Percentiles rank a stretch among this genome's conserved stretches.
Conservation (phyloP, 2,329 filamentous ascomycete species). For the Zymoseptoria pseudotritici region DNA sequence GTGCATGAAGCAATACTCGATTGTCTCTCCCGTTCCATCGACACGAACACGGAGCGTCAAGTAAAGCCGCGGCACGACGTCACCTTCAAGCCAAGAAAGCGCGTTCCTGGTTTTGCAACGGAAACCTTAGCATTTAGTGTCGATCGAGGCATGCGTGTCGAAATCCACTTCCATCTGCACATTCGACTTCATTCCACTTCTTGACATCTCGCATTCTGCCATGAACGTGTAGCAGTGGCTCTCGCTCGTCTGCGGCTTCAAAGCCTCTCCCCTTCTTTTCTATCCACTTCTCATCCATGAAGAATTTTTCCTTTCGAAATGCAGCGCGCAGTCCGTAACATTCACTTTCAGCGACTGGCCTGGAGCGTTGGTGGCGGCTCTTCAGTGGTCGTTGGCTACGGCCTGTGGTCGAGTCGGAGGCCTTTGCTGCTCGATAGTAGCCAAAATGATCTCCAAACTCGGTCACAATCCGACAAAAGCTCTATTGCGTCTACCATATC, state of each 20-base stretch:
- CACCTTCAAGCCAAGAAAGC: background rate
- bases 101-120: background rate
- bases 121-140: background rate
- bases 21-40: background rate
- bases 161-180: background rate
- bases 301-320: constrained; percentile 8
- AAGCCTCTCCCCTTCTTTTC: background rate
- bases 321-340: constrained; percentile 10
- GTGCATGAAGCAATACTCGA: background rate
- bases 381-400: constrained; percentile 10
- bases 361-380: constrained; percentile 11
- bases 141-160: background rate
- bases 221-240: background rate
- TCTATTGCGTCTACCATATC: background rate
- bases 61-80: background rate
- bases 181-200: background rate
- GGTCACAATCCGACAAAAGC: background rate
- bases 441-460: background rate
- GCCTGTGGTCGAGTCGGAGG: constrained; percentile 8
- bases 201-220: background rate
- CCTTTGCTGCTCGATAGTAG: constrained; percentile 14
- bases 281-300: constrained; percentile 3
- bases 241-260: background rate
- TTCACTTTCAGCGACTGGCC: constrained; percentile 6
- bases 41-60: background rate